Percentiles rank a stretch among this genome's conserved stretches.
phyloP scores from a whole-genome alignment of 2,329 filamentous ascomycete genomes.

The Stromatinia cepivora region DNA sequence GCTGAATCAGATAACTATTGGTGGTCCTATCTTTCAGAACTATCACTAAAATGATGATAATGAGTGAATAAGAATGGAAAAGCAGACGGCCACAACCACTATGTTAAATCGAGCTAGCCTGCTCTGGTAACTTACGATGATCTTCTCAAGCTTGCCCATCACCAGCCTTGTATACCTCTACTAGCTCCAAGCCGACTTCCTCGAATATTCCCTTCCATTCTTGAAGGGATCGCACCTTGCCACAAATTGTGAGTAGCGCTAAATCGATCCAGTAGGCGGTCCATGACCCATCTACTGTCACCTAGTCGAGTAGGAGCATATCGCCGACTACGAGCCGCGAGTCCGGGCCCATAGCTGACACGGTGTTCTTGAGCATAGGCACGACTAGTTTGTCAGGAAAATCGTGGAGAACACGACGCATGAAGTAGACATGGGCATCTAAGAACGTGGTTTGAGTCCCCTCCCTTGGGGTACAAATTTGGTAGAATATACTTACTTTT shows the following conservation, averaged over 20 bases:
- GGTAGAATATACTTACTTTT: conserved; percentile 28
- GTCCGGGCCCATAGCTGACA: not conserved
- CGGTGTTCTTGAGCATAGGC: not conserved
- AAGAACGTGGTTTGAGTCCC: not conserved
- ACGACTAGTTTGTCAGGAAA: conserved; percentile 1
- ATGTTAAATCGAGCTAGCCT: not conserved
- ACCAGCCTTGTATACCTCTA: not conserved
- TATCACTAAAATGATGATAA: too few relatives aligned
- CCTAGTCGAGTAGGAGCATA: not conserved
- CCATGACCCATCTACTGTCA: not conserved
- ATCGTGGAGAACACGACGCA: conserved; percentile 4
- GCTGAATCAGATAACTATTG: too few relatives aligned
- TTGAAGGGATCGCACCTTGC: not conserved
- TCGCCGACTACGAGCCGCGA: not conserved
- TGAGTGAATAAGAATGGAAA: not conserved
- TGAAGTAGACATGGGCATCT: conserved; percentile 15
- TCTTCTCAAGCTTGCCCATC: not conserved
- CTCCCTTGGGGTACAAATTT: not conserved
- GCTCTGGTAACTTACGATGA: not conserved
- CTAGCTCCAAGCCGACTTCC: not conserved
- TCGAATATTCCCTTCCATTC: not conserved
- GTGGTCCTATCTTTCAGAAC: too few relatives aligned
- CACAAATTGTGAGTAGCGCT: not conserved
- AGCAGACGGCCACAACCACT: not conserved
- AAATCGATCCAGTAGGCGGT: not conserved